These are phyloP conservation scores for Chaetomiaceae sp. DNA, from an alignment of 2,329 filamentous ascomycete genomes.

Conservation along the genomic window DNA sequence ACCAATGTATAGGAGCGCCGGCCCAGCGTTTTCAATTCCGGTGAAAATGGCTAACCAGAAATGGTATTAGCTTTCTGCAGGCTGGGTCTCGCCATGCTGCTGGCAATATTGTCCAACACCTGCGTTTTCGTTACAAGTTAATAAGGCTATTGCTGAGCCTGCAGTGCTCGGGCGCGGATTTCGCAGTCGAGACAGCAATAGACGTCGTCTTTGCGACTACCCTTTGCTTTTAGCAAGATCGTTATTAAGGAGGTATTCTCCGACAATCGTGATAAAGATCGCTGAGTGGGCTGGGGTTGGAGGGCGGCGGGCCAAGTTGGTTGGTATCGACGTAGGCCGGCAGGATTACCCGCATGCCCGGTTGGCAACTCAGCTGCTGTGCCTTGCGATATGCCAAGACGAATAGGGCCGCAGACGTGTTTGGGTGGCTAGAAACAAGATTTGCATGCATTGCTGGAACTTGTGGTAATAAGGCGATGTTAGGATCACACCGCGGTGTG, in stretches of 20 bases:
- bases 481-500: constrained; percentile 11
- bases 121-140: too few species aligned
- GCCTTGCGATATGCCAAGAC: constrained; percentile 7
- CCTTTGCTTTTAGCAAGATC: too few species aligned
- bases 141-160: too few species aligned
- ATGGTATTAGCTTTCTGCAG: neutral
- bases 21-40: neutral
- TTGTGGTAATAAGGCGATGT: constrained; percentile 5
- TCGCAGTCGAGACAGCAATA: too few species aligned
- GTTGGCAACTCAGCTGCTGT: constrained; percentile 6
- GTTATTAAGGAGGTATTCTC: too few species aligned
- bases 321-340: too few species aligned
- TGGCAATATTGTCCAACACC: neutral
- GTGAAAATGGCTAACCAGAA: neutral
- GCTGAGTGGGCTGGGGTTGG: too few species aligned
- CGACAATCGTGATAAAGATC: too few species aligned
- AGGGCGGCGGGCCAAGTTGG: too few species aligned
- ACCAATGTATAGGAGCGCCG: neutral
- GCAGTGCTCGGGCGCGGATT: too few species aligned
- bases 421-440: constrained; percentile 15
- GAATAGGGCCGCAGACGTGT: constrained; percentile 11
- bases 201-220: too few species aligned
- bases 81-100: neutral
- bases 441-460: constrained; percentile 11
- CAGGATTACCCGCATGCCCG: constrained; percentile 4